Percentiles rank a stretch among this genome's conserved stretches.
Evolutionary conservation across 2,329 filamentous ascomycete species (phyloP).

Genomic region (Colletotrichum scovillei): DNA sequence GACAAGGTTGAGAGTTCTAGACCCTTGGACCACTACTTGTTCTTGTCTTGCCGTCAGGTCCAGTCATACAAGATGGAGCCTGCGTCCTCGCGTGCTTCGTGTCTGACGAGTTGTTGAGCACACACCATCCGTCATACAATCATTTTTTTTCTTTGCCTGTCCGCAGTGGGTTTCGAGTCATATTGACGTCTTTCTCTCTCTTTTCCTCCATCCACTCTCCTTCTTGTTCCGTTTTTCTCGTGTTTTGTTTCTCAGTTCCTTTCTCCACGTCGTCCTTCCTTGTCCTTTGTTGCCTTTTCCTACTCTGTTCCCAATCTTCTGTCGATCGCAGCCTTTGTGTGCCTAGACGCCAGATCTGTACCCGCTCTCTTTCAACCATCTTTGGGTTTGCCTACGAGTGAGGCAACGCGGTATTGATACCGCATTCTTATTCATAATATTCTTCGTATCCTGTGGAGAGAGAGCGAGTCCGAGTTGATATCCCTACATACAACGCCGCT

Average conservation of each 20-base stretch:
- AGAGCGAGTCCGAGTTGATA: not conserved
- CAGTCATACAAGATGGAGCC: constrained; percentile 34
- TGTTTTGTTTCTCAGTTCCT: constrained; percentile 21
- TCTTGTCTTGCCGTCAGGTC: not conserved
- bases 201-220: constrained; percentile 3
- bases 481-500: not conserved
- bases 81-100: not conserved
- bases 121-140: constrained; percentile 13
- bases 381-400: not conserved
- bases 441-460: constrained; percentile 1
- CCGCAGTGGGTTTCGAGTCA: constrained; percentile 10
- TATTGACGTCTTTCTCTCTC: constrained; percentile 28
- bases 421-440: constrained; percentile 10
- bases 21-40: not conserved
- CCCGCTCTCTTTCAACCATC: not conserved
- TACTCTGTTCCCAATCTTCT: constrained; percentile 9
- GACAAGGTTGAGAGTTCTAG: constrained; percentile 20
- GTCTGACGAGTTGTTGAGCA: constrained; percentile 28
- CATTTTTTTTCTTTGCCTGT: not conserved
- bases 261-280: constrained; percentile 4
- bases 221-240: constrained; percentile 19
- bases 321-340: constrained; percentile 22
- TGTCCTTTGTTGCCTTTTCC: not conserved
- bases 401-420: not conserved
- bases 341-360: not conserved